A percentile compares a stretch with the other conserved stretches of the same genome.
Evolutionary conservation across 345 rosid species (phyloP).

Genomic region (Pistacia atlantica): DNA sequence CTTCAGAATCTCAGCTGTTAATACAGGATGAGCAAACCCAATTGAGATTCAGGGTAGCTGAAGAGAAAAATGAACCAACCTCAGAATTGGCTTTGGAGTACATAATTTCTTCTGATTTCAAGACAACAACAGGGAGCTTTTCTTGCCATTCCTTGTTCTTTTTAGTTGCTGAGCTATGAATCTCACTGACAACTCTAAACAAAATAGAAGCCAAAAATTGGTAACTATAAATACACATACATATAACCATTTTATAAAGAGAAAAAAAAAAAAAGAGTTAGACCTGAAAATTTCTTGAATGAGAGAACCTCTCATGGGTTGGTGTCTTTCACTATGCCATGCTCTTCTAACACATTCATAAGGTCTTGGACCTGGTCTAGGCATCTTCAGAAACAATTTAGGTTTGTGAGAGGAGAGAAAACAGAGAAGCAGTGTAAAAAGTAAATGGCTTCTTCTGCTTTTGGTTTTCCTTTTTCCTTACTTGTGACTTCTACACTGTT

Average conservation of each 20-base stretch:
- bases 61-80: conserved; percentile 44
- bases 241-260: neutral
- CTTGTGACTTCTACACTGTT: conserved; percentile 15
- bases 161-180: conserved; percentile 53
- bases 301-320: conserved; percentile 74
- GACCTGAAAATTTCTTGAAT: conserved; percentile 76
- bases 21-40: conserved; percentile 11
- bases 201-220: conserved; percentile 2
- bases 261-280: neutral
- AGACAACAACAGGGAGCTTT: conserved; percentile 72
- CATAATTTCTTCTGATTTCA: conserved; percentile 71
- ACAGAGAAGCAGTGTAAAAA: conserved; percentile 16
- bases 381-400: conserved; percentile 44
- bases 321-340: conserved; percentile 81
- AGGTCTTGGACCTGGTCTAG: conserved; percentile 74
- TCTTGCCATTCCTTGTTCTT: conserved; percentile 83
- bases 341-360: conserved; percentile 75
- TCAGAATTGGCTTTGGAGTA: conserved; percentile 79
- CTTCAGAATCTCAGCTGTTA: neutral
- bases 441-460: conserved; percentile 25
- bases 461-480: conserved; percentile 19
- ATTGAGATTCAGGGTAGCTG: neutral
- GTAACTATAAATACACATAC: neutral
- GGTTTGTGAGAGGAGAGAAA: neutral
- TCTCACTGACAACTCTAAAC: conserved; percentile 57